Percentiles rank a stretch among this genome's conserved stretches.
Evolutionary conservation across 2,329 filamentous ascomycete species (phyloP).

Genomic region (Fusarium sp.): DNA sequence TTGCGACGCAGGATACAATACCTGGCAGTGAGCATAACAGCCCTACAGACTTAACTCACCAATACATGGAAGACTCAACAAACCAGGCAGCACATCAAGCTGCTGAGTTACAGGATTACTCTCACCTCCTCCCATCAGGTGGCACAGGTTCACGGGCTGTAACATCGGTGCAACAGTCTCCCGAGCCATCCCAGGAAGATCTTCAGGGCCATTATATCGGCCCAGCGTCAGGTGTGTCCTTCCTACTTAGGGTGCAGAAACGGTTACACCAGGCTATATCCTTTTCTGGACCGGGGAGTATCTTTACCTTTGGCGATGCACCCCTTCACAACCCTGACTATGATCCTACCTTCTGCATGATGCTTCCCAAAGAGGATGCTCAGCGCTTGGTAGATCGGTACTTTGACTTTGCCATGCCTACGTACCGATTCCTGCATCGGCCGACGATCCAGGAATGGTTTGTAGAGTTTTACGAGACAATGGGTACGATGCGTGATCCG

Average conservation of each 20-base stretch:
- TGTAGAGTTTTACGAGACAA: constrained; percentile 54
- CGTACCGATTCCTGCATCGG: constrained; percentile 66
- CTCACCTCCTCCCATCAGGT: constrained; percentile 10
- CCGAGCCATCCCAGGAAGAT: constrained; percentile 49
- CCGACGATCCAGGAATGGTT: constrained; percentile 63
- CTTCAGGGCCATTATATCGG: constrained; percentile 51
- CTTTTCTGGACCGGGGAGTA: constrained; percentile 49
- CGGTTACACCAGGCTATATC: constrained; percentile 46
- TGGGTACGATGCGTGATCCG: constrained; percentile 46
- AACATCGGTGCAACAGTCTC: constrained; percentile 42
- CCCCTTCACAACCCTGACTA: constrained; percentile 55
- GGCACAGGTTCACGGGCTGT: constrained; percentile 8
- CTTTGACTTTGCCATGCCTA: constrained; percentile 68
- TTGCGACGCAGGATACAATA: constrained; percentile 13
- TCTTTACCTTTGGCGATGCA: constrained; percentile 63
- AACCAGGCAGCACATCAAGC: neutral
- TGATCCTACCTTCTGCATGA: constrained; percentile 52
- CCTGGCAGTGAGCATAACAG: constrained; percentile 3
- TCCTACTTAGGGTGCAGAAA: constrained; percentile 49
- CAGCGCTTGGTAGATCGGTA: constrained; percentile 60
- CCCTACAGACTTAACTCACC: constrained; percentile 10
- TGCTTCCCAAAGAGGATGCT: constrained; percentile 55
- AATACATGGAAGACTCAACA: constrained; percentile 4
- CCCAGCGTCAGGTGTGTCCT: constrained; percentile 49
- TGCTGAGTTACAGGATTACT: constrained; percentile 14